phyloP scores from a whole-genome alignment of 2,329 filamentous ascomycete genomes.

The Aspergillus quadrilineatus region DNA sequence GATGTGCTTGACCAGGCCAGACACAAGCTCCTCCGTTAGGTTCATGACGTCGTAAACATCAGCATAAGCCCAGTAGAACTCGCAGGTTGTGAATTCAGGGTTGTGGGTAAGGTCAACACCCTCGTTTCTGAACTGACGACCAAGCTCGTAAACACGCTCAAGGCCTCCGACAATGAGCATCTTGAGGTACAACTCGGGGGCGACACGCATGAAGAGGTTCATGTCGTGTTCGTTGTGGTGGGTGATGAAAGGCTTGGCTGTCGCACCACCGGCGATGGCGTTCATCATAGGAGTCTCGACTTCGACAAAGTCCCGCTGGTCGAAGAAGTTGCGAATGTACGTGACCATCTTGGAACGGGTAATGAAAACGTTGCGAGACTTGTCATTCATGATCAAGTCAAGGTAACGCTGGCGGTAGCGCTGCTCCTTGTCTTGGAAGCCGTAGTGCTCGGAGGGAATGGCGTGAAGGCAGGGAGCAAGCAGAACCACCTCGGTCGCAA shows the following conservation, averaged over 20 bases:
- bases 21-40: conserved; percentile 90
- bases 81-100: conserved; percentile 95
- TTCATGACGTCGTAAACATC: conserved; percentile 90
- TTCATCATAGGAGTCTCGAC: conserved; percentile 99
- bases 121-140: conserved; percentile 93
- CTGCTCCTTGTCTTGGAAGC: conserved; percentile 93
- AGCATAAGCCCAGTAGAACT: conserved; percentile 94
- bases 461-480: conserved; percentile 89
- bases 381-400: conserved; percentile 95
- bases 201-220: conserved; percentile 91
- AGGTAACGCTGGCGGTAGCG: conserved; percentile 91
- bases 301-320: conserved; percentile 83
- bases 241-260: conserved; percentile 90
- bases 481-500: conserved; percentile 80
- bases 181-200: conserved; percentile 96
- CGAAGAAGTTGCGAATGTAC: conserved; percentile 86
- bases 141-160: conserved; percentile 92
- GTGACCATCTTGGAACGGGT: conserved; percentile 83
- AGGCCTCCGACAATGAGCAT: conserved; percentile 91
- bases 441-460: conserved; percentile 81
- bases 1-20: conserved; percentile 81
- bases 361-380: conserved; percentile 76
- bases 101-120: conserved; percentile 92
- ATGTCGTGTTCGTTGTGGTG: conserved; percentile 95
- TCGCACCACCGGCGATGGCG: conserved; percentile 90